phyloP scores from a whole-genome alignment of 2,329 filamentous ascomycete genomes.

The Fusarium lyarnte region DNA sequence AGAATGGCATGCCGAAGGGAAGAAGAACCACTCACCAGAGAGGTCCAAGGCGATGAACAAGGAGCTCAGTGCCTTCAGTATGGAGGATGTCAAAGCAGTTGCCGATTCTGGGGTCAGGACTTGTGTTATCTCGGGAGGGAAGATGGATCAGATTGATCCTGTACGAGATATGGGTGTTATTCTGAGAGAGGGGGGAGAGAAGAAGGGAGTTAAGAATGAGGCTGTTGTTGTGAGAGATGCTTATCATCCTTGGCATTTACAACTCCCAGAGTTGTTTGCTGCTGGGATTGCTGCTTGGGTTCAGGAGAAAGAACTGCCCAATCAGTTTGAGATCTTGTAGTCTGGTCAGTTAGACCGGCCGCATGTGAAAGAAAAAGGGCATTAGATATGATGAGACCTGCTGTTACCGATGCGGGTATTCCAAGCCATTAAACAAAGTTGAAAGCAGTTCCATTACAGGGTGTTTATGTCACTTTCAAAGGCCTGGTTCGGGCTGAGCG shows the following conservation, averaged over 20 bases:
- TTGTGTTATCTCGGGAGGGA: slow-evolving; percentile 21
- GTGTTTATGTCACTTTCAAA: neutral
- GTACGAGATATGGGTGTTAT: slow-evolving; percentile 3
- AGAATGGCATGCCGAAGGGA: slow-evolving; percentile 8
- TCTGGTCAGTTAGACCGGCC: fast-evolving
- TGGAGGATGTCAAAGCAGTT: neutral
- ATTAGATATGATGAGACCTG: no score
- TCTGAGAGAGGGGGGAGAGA: neutral
- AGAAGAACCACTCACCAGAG: slow-evolving; percentile 18
- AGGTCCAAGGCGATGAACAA: neutral
- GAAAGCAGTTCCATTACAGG: no score
- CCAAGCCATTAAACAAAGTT: no score
- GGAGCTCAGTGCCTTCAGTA: neutral
- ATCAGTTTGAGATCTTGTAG: slow-evolving; percentile 4
- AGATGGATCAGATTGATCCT: slow-evolving; percentile 24
- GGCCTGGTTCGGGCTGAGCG: neutral
- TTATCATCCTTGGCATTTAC: slow-evolving; percentile 29
- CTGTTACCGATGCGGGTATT: neutral
- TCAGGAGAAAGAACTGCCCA: neutral
- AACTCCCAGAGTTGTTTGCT: slow-evolving; percentile 24
- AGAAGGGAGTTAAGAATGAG: neutral
- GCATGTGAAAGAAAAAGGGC: neutral
- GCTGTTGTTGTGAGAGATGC: slow-evolving; percentile 22
- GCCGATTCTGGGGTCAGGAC: slow-evolving; percentile 11
- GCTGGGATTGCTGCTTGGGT: slow-evolving; percentile 16